Percentiles rank a stretch among this genome's conserved stretches.
phyloP scores from a whole-genome alignment of 768 basidiomycete species.

The Auriscalpium orientale region DNA sequence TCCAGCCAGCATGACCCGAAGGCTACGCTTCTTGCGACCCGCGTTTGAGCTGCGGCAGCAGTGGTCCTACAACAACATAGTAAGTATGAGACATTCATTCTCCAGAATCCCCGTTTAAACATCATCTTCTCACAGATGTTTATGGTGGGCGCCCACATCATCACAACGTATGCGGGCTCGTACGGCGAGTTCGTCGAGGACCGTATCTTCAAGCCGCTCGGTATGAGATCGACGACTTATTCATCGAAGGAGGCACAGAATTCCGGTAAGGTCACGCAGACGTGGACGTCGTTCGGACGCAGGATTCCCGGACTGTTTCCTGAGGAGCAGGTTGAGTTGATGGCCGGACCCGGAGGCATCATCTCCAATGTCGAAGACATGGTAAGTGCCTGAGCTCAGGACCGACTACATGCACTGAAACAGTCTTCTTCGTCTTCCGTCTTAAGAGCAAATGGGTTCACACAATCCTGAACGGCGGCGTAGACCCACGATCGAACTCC shows the following conservation, averaged over 20 bases:
- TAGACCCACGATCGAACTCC: conserved; percentile 20
- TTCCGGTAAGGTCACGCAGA: conserved; percentile 26
- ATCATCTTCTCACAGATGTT: conserved; percentile 27
- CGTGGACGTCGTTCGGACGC: conserved; percentile 25
- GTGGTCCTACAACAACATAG: conserved; percentile 33
- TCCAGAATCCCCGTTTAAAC: too few relatives aligned
- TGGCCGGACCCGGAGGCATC: conserved; percentile 34
- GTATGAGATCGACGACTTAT: conserved; percentile 34
- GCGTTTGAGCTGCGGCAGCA: conserved; percentile 29
- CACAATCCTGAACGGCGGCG: conserved; percentile 26
- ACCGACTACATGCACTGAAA: not conserved
- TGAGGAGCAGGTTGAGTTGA: conserved; percentile 18
- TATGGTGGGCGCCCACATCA: conserved; percentile 25
- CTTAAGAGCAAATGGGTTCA: conserved; percentile 33
- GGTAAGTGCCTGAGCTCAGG: conserved; percentile 22
- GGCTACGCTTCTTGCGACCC: conserved; percentile 24
- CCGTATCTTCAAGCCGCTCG: conserved; percentile 32
- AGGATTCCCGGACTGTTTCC: conserved; percentile 25
- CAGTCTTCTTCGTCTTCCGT: too few relatives aligned
- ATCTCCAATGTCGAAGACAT: conserved; percentile 36
- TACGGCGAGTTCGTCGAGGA: conserved; percentile 33
- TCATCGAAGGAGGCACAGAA: conserved; percentile 23
- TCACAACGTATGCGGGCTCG: conserved; percentile 25
- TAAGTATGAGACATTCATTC: conserved; percentile 1
- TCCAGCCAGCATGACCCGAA: conserved; percentile 3